Conservation (phyloP, 2,329 filamentous ascomycete genomes). For the Neophaeococcomyces mojaviensis region DNA sequence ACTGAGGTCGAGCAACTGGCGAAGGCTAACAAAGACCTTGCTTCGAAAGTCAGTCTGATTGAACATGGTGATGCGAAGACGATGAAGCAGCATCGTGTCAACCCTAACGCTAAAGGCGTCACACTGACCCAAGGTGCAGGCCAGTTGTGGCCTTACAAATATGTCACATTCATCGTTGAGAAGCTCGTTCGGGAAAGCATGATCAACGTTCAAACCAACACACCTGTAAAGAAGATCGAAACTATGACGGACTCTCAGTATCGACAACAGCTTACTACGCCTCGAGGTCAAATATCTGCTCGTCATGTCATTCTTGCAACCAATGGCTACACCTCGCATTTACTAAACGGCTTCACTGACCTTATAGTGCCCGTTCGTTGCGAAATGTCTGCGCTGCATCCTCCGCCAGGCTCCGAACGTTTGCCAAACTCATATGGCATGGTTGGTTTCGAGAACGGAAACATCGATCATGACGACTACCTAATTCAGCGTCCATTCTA, state of each 20-base stretch:
- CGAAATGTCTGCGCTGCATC: conserved; percentile 40
- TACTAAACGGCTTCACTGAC: conserved; percentile 61
- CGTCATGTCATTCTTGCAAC: conserved; percentile 66
- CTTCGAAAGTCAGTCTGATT: conserved; percentile 9
- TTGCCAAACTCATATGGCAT: conserved; percentile 25
- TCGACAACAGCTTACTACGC: conserved; percentile 64
- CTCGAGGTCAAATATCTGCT: conserved; percentile 58
- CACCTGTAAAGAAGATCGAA: conserved; percentile 23
- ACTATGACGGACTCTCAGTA: conserved; percentile 20
- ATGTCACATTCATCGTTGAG: conserved; percentile 65
- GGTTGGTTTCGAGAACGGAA: conserved; percentile 47
- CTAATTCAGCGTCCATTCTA: conserved; percentile 49
- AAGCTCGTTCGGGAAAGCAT: conserved; percentile 32
- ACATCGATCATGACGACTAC: conserved; percentile 57
- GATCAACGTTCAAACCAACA: conserved; percentile 28
- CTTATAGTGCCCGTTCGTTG: conserved; percentile 72
- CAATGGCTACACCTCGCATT: conserved; percentile 73
- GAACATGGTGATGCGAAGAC: conserved; percentile 4
- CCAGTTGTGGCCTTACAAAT: conserved; percentile 59
- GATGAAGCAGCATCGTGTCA: conserved; percentile 11
- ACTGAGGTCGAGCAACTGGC: conserved; percentile 9
- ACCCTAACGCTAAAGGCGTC: conserved; percentile 9
- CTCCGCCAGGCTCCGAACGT: conserved; percentile 15
- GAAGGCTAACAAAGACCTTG: conserved; percentile 12
- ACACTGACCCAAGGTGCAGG: conserved; percentile 13